Evolutionary conservation across 208 protist genomes (phyloP), one percentile per base, ranked within the genome.

Genomic region (Acanthamoeba lugdunensis): DNA sequence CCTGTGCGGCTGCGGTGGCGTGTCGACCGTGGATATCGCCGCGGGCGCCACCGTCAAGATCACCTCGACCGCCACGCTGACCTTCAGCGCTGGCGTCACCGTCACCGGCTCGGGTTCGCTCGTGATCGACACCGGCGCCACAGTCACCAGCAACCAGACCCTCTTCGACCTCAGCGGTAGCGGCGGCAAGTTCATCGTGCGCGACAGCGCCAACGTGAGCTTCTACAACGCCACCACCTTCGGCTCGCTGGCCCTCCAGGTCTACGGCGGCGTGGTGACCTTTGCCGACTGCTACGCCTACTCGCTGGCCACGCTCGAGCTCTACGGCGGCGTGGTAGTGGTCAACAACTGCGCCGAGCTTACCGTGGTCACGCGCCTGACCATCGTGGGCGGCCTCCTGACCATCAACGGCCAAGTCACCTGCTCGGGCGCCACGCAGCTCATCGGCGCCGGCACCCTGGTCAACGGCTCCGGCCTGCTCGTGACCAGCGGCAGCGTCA

Each of bases 241-340:
- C 58, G 50, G 28, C 85, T 28, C 58, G 18, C 13, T 28, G 13
- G 13, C 52, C 2, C 85, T 91, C 23, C 30, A 75, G 33, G 61
- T 91, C 58, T 75, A 75, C 45, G 61, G 61, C 28, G 50, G 41
- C n/a, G 37, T 91, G 58, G 67, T 91, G 52, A 61, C 67, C n/a
- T 91, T 75, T 14, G 85, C 28, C 45, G 85, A 73, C 45, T 91
- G 85, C 85, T 75, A 33, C 58, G 33, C 61, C 9, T 91, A 71
- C 48, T 48, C 37, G 85, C 23, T 91, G 58, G 16, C 77, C 77
- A 58, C 45, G 18, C 16, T 85, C 58, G 54, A 48, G 23, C 67
- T 91, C 85, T 75, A 52, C 23, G 58, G 63, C 41, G 85, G 85
- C 30, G 25, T n/a, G 21, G 41, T 91, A 0, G 63, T 75, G 37